Evolutionary conservation across 2,329 filamentous ascomycete genomes (phyloP), one percentile per base, ranked within the genome.

Genomic region (Leptographium wingfieldii): DNA sequence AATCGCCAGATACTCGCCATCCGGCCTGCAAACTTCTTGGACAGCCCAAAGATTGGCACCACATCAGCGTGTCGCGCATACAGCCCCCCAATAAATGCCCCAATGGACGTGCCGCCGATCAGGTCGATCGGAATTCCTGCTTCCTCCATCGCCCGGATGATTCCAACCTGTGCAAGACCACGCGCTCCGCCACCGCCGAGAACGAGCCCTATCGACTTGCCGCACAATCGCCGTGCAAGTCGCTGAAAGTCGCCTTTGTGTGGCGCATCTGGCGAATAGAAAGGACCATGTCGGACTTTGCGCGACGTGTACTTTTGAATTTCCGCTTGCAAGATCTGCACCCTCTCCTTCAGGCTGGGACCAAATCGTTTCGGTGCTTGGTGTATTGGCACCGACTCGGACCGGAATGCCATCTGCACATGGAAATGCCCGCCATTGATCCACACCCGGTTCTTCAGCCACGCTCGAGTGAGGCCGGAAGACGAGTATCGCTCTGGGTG

Each of bases 1-100:
- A 99, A 96, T n/a, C 94, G 85, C 94, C 94, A 99, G 74, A 97
- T 90, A 72, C 92, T 97, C 53, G 90, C 90, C 95, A 99, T 99
- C n/a, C 95, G 87, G 5, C 94, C 92, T 0, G 94, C 84, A 71
- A 99, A 99, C 71, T 96, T 96, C 80, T 99, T 99, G 16, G 91
- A 91, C 54, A 95, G 83, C 0, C 94, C 94, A 68, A 95, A 96
- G 82, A 97, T 96, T 14, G 94, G 94, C 5, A 99, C 92, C 1
- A 96, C 86, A 69, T 99, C 95, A 11, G 92, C 94, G 70, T 99
- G 94, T 60, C 92, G 88, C 1, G 95, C 94, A 71, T 99, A 99
- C 1, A 99, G 77, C 1, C 90, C 94, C 9, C 95, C 94, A 59
- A 97, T 92, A 70, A 99, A 97, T 1, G 92, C 84, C 19, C 94